These are phyloP conservation scores for Backusella morwellensis DNA, from an alignment of 192 early-diverging fungal species.

Conservation along the genomic window DNA sequence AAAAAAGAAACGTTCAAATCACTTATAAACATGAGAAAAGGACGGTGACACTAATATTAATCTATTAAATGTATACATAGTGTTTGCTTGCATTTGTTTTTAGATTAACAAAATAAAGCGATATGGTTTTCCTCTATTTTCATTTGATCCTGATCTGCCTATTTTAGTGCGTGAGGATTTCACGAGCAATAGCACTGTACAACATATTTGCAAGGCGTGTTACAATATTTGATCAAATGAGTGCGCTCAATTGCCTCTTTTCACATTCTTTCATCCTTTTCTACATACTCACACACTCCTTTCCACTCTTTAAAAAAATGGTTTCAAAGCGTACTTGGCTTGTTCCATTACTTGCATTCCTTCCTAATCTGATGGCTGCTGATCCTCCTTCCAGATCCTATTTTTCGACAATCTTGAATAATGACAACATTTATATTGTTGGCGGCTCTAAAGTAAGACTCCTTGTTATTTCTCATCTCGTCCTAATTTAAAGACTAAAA, in stretches of 20 bases:
- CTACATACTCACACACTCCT: background rate
- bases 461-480: background rate
- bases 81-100: background rate
- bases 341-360: background rate
- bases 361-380: background rate
- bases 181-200: background rate
- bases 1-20: no score
- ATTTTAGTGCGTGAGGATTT: slow-evolving; percentile 2
- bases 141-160: background rate
- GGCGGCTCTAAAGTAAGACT: background rate
- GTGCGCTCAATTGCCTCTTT: background rate
- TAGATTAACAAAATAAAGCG: background rate
- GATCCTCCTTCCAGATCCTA: background rate
- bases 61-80: background rate
- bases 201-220: background rate
- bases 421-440: background rate
- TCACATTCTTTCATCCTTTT: background rate
- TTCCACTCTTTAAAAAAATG: background rate
- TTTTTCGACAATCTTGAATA: background rate
- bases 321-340: background rate
- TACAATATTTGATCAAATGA: slow-evolving; percentile 5
- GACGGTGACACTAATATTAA: background rate
- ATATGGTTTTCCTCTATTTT: background rate
- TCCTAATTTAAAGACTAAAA: background rate
- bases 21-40: background rate